These are phyloP conservation scores for Eucalyptus marginata DNA, from an alignment of 345 rosid genomes.

Conservation along the genomic window DNA sequence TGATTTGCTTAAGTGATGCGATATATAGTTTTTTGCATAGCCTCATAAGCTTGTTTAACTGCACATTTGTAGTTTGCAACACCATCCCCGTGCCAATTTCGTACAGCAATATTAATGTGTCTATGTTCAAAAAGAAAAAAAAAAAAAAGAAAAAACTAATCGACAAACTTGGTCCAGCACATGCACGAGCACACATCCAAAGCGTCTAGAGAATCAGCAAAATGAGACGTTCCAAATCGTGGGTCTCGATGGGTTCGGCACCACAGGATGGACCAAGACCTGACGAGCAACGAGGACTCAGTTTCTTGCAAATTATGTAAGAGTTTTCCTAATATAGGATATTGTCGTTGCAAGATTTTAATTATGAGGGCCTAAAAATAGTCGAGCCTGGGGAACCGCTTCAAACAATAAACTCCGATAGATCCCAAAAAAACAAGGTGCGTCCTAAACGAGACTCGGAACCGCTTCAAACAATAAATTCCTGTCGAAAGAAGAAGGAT, in stretches of 20 bases:
- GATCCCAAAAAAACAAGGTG: no score
- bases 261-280: background rate
- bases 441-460: background rate
- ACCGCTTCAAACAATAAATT: background rate
- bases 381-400: no score
- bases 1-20: background rate
- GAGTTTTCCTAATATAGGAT: no score
- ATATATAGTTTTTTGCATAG: background rate
- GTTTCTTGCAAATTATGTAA: background rate
- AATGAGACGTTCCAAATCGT: background rate
- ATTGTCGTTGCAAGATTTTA: no score
- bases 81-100: background rate
- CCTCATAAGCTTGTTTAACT: background rate
- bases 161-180: background rate
- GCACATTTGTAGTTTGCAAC: background rate
- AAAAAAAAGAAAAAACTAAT: rapidly evolving
- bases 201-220: background rate
- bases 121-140: background rate
- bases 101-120: background rate
- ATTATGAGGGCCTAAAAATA: no score
- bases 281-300: background rate
- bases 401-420: no score
- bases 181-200: background rate
- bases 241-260: background rate
- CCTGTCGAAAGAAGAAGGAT: background rate